phyloP scores from a whole-genome alignment of 1,284 basidiomycete genomes.

The Ceratobasidium sp. region DNA sequence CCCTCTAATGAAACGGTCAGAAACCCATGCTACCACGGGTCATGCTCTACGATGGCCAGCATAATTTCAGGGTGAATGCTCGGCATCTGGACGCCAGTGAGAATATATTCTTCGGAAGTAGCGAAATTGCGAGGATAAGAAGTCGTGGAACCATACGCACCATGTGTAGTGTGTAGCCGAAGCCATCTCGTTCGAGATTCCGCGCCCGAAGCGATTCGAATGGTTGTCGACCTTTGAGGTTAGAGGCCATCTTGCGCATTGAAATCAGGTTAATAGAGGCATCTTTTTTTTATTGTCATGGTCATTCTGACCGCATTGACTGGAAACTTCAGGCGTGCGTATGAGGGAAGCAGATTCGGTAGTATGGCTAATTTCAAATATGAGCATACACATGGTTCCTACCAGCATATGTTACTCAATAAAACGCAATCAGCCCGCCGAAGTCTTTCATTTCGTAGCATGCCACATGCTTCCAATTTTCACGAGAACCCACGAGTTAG shows the following conservation, averaged over 20 bases:
- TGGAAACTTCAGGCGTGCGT: no score
- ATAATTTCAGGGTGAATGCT: neutral
- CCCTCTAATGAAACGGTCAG: neutral
- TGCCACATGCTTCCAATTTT: neutral
- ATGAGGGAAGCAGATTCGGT: no score
- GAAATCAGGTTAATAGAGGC: no score
- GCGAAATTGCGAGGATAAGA: neutral
- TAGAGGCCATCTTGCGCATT: no score
- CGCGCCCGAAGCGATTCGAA: no score
- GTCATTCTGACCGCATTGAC: no score
- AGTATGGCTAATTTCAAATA: no score
- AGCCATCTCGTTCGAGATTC: neutral
- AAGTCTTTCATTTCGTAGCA: neutral
- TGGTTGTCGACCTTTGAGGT: no score
- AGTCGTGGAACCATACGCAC: slow-evolving; percentile 12
- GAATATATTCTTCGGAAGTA: neutral
- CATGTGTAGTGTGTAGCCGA: slow-evolving; percentile 1
- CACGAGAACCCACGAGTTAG: neutral
- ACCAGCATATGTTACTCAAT: no score
- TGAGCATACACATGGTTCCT: neutral
- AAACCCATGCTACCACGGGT: neutral
- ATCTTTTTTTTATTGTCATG: no score
- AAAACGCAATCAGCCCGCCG: no score
- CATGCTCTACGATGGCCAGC: neutral
- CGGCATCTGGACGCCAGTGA: neutral